Evolutionary conservation across 352 stramenopile genomes (phyloP), one percentile per base, ranked within the genome.

Genomic region (Elongisporangium senticosum): DNA sequence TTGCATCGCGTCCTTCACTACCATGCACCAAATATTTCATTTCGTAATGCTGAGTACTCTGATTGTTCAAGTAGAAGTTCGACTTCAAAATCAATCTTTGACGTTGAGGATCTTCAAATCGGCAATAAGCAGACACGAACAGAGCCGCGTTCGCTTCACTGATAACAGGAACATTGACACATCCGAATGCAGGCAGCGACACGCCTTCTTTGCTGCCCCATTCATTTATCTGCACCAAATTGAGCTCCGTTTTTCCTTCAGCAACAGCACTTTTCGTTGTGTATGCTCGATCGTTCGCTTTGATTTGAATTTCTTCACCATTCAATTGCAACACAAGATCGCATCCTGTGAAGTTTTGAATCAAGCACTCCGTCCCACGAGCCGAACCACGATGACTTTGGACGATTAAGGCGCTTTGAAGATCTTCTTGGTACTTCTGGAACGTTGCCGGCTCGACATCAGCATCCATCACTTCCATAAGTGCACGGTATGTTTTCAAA

Each of bases 61-160:
- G 77, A 65, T 95, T 95, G 62, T 74, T 86, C 40, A 95, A 79
- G 56, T 79, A 90, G 43, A 89, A 64, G 55, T 90, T 93, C 23
- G 86, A 92, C 67, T 88, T 83, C 26, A 95, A 69, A 49, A 87
- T 75, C 26, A 95, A 73, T 0, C 79, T 70, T 33, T 88, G 79
- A 28, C 78, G 75, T 13, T 55, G 60, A 17, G 79, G 74, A 56
- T 90, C 77, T 62, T 95, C 86, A 24, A 95, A 58, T 1, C 83
- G 78, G 26, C 76, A 91, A 59, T 82, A 81, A 4, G 80, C 76
- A 1, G 73, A 86, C 11, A 95, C 67, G 55, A 88, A 86, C 22
- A 93, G 47, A 33, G 79, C 84, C 7, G 60, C 43, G 10, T 66
- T 55, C 10, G 69, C 56, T 13, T 65, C 71, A n/a, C 65, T 83